Conservation (phyloP, 805 yeast genomes). For the Clavispora vitiphila region DNA sequence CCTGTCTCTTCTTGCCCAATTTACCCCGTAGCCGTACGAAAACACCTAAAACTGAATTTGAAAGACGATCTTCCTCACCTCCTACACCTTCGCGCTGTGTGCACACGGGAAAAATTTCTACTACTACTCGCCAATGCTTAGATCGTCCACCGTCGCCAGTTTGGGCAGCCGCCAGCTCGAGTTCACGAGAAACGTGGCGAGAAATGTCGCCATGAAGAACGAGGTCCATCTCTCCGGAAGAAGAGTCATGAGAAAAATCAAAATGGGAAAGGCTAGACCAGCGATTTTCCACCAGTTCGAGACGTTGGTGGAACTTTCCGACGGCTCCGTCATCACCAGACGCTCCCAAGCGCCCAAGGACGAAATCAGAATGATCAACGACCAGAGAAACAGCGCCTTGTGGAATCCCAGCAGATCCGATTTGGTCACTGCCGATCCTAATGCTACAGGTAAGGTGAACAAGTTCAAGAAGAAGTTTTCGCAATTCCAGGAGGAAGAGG, state of each 20-base stretch:
- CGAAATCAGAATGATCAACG: slow-evolving; percentile 79
- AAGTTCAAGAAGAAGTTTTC: slow-evolving; percentile 68
- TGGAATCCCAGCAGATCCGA: slow-evolving; percentile 90
- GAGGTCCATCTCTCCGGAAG: slow-evolving; percentile 41
- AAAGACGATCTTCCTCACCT: not conserved
- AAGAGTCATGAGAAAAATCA: slow-evolving; percentile 66
- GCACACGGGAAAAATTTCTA: slow-evolving; percentile 3
- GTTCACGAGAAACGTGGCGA: slow-evolving; percentile 11
- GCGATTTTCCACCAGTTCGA: slow-evolving; percentile 90
- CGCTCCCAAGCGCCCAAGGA: slow-evolving; percentile 84
- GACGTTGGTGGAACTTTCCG: slow-evolving; percentile 83
- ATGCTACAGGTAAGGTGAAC: slow-evolving; percentile 75
- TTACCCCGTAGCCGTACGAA: no score
- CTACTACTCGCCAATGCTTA: slow-evolving; percentile 2
- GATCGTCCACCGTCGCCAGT: not conserved
- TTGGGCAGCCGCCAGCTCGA: slow-evolving; percentile 7
- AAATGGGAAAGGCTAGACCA: slow-evolving; percentile 85
- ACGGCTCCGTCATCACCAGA: slow-evolving; percentile 84
- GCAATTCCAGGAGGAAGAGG: slow-evolving; percentile 27
- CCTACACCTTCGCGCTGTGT: not conserved
- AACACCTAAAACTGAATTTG: no score
- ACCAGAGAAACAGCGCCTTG: slow-evolving; percentile 77
- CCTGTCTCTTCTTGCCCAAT: no score
- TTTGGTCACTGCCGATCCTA: slow-evolving; percentile 68
- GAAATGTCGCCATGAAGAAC: slow-evolving; percentile 22